phyloP scores from a whole-genome alignment of 345 rosid species.

The Eucalyptus camaldulensis region DNA sequence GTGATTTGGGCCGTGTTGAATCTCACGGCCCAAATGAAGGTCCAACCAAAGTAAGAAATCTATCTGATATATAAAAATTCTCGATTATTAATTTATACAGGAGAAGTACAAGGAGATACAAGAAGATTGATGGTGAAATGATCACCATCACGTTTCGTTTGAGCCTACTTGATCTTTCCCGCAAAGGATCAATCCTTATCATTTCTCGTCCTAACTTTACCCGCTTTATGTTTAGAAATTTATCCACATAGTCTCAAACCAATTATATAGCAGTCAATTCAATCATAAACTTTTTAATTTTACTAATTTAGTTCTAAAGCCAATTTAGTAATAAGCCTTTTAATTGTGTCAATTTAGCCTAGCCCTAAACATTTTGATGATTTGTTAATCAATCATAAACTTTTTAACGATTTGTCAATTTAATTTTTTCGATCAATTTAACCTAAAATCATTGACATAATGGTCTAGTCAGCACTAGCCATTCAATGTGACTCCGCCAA shows the following conservation, averaged over 20 bases:
- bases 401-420: not conserved
- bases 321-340: not conserved
- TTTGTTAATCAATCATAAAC: not conserved
- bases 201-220: not conserved
- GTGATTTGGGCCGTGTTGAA: not conserved
- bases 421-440: not conserved
- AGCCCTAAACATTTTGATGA: not conserved
- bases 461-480: not conserved
- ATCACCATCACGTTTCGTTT: not conserved
- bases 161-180: not conserved
- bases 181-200: not conserved
- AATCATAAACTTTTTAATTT: not conserved
- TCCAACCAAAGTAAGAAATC: not conserved
- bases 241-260: not conserved
- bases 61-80: not conserved
- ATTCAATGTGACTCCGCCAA: fast-evolving
- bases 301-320: not conserved
- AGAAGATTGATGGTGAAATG: not conserved
- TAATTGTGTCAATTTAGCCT: not conserved
- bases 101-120: not conserved
- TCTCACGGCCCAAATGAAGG: not conserved
- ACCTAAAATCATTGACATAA: fast-evolving
- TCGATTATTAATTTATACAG: not conserved
- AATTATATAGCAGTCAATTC: not conserved
- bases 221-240: not conserved